Evolutionary conservation across 495 filamentous ascomycete genomes (phyloP).

Genomic region (Pseudoneurospora amorphoporcata): DNA sequence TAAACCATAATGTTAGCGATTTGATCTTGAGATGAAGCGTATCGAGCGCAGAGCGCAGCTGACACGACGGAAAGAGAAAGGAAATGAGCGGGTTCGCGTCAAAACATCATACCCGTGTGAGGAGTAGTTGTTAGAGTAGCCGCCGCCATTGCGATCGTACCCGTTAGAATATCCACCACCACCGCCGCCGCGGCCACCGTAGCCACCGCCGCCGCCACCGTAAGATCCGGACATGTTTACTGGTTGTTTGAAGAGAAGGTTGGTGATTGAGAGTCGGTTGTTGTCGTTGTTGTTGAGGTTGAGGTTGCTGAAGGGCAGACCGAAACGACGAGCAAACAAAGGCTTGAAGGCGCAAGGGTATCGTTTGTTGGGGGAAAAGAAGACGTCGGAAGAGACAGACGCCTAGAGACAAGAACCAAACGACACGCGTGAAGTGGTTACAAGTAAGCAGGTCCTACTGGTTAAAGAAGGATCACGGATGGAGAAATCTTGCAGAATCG

Average conservation of each 20-base stretch:
- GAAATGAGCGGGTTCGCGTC: constrained; percentile 1
- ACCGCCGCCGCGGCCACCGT: constrained; percentile 41
- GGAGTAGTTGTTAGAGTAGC: constrained; percentile 16
- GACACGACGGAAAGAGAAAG: constrained; percentile 5
- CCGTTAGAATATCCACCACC: constrained; percentile 30
- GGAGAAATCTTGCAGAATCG: neutral
- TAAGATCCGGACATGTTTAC: constrained; percentile 22
- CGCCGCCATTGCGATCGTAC: constrained; percentile 22
- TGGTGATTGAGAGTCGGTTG: neutral
- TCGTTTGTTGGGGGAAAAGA: neutral
- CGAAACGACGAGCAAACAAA: neutral
- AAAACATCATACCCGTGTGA: constrained; percentile 17
- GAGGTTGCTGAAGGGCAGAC: neutral
- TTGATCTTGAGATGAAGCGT: constrained; percentile 10
- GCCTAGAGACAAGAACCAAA: neutral
- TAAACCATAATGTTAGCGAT: constrained; percentile 17
- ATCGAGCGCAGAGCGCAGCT: constrained; percentile 3
- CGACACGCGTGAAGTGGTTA: neutral
- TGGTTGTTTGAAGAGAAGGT: neutral
- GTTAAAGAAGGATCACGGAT: neutral
- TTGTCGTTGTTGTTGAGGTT: neutral
- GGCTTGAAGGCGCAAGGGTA: neutral
- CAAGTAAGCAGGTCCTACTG: neutral
- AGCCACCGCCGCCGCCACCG: constrained; percentile 56
- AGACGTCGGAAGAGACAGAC: neutral